Evolutionary conservation across 2,329 filamentous ascomycete genomes (phyloP), one percentile per base, ranked within the genome.

Genomic region (Fusarium setosum): DNA sequence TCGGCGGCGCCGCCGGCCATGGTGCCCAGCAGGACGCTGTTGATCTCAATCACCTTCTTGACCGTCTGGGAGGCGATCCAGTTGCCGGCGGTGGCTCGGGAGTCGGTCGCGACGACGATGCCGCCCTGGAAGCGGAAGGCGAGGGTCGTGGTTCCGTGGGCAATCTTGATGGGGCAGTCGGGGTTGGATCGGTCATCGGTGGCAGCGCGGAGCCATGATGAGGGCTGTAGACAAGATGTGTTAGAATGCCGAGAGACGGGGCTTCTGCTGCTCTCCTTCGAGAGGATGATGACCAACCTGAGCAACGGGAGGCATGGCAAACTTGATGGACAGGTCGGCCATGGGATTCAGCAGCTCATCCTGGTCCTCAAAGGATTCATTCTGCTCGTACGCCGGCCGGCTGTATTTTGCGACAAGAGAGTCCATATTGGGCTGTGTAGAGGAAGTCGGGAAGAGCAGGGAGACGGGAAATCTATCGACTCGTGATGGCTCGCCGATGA

Each of bases 11-110:
- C 96, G 80, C 96, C 96, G 66, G 96, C 96, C 95, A 99, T 97
- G 72, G 96, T 99, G 69, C 96, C 96, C 75, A 99, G 83, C 81
- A 99, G 86, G 80, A 91, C 92, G 81, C 86, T 93, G 85, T 97
- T 97, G 86, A 97, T 97, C 86, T 97, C 94, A 77, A 99, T 98
- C 72, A 99, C 96, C 87, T 99, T 99, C 90, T 99, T 99, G 77
- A 99, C 96, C 53, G 96, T 99, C 86, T 99, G 96, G 82, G 93
- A 97, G 70, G 96, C 96, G 81, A 99, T 99, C 96, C 96, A 99
- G 88, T 96, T 96, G 75, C 96, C 96, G 26, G 96, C 95, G 45
- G 96, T 97, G 61, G 96, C 96, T 82, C 96, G 90, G 61, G 96
- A 99, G 83, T 99, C 96, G 60, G 96, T 99, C 54, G 95, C 95